Percentiles rank a stretch among this genome's conserved stretches.
These are phyloP conservation scores for Apiospora aurea DNA, from an alignment of 2,329 filamentous ascomycete genomes.

Conservation along the genomic window DNA sequence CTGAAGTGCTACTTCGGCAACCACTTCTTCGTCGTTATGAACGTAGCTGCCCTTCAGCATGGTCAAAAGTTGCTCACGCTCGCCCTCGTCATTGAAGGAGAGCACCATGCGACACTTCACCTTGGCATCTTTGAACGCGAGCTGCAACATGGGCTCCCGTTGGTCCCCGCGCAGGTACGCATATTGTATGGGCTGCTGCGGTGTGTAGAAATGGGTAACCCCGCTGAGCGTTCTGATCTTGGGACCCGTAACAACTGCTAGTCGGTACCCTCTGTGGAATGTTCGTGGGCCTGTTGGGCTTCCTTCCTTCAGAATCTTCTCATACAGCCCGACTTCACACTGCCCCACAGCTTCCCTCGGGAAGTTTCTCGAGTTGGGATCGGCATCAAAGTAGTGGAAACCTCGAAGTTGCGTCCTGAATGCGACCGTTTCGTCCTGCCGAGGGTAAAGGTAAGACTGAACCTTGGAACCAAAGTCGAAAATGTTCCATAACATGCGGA, in stretches of 20 bases:
- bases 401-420: constrained; percentile 74
- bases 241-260: constrained; percentile 80
- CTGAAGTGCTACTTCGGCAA: constrained; percentile 71
- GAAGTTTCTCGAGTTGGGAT: constrained; percentile 73
- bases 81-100: constrained; percentile 76
- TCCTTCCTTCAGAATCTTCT: constrained; percentile 70
- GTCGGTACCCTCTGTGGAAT: constrained; percentile 80
- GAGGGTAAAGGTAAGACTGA: constrained; percentile 72
- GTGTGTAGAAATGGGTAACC: constrained; percentile 73
- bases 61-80: constrained; percentile 75
- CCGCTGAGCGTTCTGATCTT: constrained; percentile 80
- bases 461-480: constrained; percentile 85
- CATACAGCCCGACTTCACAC: constrained; percentile 79
- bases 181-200: constrained; percentile 75
- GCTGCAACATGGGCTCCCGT: constrained; percentile 71
- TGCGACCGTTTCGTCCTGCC: constrained; percentile 72
- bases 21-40: constrained; percentile 72
- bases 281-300: constrained; percentile 76
- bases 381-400: constrained; percentile 83
- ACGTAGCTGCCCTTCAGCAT: constrained; percentile 77
- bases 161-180: constrained; percentile 77
- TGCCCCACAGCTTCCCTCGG: constrained; percentile 75
- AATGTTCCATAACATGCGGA: constrained; percentile 79
- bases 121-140: constrained; percentile 73
- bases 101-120: constrained; percentile 76